Evolutionary conservation across 371 early-diverging fungal genomes (phyloP), one percentile per base, ranked within the genome.

Genomic region (Syncephalastrum contaminatum): DNA sequence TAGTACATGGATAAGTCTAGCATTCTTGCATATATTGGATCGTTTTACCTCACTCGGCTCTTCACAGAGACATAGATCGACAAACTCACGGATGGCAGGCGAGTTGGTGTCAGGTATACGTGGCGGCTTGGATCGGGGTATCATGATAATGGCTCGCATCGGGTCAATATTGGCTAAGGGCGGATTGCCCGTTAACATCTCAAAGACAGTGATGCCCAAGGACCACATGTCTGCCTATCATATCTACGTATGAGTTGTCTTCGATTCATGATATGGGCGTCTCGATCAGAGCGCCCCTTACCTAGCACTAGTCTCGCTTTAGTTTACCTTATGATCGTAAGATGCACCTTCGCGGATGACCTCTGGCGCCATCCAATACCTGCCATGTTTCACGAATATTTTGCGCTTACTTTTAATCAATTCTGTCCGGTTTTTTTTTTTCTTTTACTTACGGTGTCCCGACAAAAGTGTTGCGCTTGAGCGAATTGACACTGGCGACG

Each of bases 121-220:
- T 1, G 93, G 85, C 1, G 94, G 94, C 25, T 77, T 71, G 16
- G 79, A 73, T 61, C 76, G 70, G 14, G 96, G 94, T 52, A 97
- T 95, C 52, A 93, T 69, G 43, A 92, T 88, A 42, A 97, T 82
- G 1, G 97, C 97, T 43, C 88, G 81, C 82, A 93, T 88, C 5
- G 96, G 96, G 61, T 96, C 95, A 41, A 89, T 86, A 47, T 97
- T 88, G 1, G 96, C 91, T 53, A 92, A 87, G 0, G 99, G 99
- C 5, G 98, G 99, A 49, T 90, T 92, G 7, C 97, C 97, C 8
- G 90, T 92, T 7, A 93, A 92, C 64, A 98, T 89, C 66, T 98
- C 99, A 58, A 94, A 95, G 13, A 95, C 89, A 4, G 99, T 97
- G 56, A 98, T 97, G 12, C 99, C 99, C 18, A 98, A 75, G 1